A percentile compares a stretch with the other conserved stretches of the same genome.
Conservation (phyloP, 441 rosid genomes). For the Erodium texanum region DNA sequence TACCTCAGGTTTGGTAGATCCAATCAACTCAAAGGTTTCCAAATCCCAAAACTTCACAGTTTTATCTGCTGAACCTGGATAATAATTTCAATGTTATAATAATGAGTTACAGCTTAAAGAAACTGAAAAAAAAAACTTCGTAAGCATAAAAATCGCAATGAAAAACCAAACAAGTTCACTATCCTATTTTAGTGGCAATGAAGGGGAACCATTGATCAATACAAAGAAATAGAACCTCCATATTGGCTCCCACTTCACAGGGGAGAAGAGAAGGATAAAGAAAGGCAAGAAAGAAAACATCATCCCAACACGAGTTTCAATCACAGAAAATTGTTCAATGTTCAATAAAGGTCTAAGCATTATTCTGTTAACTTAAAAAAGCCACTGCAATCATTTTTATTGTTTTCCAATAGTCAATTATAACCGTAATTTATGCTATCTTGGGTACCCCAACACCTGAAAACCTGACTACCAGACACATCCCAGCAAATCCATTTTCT, state of each 20-base stretch:
- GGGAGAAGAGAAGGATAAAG: background rate
- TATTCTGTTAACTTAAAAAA: background rate
- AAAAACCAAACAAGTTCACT: background rate
- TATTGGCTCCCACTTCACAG: background rate
- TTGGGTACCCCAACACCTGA: background rate
- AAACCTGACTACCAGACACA: background rate
- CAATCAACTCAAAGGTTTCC: conserved; percentile 95
- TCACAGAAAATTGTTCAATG: background rate
- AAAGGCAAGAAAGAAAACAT: conserved; percentile 1
- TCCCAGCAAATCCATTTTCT: background rate
- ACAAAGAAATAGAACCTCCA: background rate
- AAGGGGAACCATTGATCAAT: background rate
- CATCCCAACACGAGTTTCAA: background rate
- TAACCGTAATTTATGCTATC: background rate
- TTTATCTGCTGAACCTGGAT: conserved; percentile 88
- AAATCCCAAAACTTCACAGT: conserved; percentile 97
- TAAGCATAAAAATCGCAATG: background rate
- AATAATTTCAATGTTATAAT: conserved; percentile 16
- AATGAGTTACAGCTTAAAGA: background rate
- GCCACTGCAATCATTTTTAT: background rate
- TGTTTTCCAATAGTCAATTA: background rate
- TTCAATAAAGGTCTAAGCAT: background rate
- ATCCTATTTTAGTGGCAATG: background rate
- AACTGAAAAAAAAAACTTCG: background rate
- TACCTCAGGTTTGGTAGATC: conserved; percentile 94